Base-by-base conservation (phyloP, 805 yeast species). In the Wickerhamiella lipophila region DNA sequence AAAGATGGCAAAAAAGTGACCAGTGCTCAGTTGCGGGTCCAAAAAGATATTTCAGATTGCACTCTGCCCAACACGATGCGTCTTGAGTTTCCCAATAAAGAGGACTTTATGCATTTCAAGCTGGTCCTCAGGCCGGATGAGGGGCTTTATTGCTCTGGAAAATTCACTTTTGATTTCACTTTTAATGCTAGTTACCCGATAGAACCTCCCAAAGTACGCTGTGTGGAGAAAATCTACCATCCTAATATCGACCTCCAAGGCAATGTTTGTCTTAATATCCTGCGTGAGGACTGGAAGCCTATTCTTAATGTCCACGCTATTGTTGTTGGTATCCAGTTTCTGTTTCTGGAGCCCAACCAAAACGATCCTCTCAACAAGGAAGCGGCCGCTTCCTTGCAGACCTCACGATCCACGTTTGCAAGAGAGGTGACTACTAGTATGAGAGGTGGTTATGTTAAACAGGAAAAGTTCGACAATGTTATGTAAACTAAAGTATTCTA, bases 201-300 rank as follows among this genome's bases (percentile, higher is more conserved):
- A 50, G 92, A 83, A 46, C 87, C 96, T 7, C 98, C 98, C 8
- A 83, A 79, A 60, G 86, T 87, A 49, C 73, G 74, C 55, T 82
- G 94, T 57, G 47, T 70, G 26, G 74, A 78, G 47, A 78, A 73
- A 59, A 83, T 89, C 4, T 89, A 83, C 65, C 98, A 89, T 62
- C 98, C 98, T 11, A 89, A 89, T 60, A 89, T 89, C 55, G 96
- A 89, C 62, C 61, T 77, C 18, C 81, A 83, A 40, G 97, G 97
- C 0, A 89, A 87, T 60, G 83, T 89, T 5, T 89, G 98, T 61
- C 71, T 89, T 52, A 89, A 89, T 61, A 88, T 89, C 30, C 69
- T 89, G 51, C 70, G 97, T 56, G 95, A 88, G 62, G 97, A 89
- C 63, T 89, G 98, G 98, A 79, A 87, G 25, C 97, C 98, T 0